phyloP scores from a whole-genome alignment of 2,329 filamentous ascomycete genomes.

The Trichophyton schoenleinii region DNA sequence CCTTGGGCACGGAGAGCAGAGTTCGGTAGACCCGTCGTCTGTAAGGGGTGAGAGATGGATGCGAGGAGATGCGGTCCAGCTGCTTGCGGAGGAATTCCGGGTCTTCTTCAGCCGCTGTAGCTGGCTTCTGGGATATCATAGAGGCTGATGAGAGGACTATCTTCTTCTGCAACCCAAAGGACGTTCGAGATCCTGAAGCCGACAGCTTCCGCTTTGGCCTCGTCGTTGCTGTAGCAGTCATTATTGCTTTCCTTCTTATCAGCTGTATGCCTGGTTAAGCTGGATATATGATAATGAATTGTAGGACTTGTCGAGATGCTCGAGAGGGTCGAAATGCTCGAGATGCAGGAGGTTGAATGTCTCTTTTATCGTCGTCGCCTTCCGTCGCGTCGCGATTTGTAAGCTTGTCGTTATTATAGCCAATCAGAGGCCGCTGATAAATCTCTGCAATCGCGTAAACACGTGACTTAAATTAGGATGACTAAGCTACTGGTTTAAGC shows the following conservation, averaged over 20 bases:
- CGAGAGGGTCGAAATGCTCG: neutral
- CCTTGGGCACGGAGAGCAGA: slow-evolving; percentile 64
- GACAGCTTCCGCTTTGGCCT: neutral
- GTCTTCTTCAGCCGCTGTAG: neutral
- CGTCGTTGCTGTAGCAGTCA: neutral
- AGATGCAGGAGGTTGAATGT: too few species aligned
- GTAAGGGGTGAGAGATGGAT: slow-evolving; percentile 39
- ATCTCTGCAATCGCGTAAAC: neutral
- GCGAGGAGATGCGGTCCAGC: slow-evolving; percentile 31
- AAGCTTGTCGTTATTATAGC: neutral
- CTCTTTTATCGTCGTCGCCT: neutral
- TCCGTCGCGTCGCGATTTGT: neutral
- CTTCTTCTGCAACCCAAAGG: neutral
- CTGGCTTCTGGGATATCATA: neutral
- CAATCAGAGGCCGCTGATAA: neutral
- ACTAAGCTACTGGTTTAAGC: neutral
- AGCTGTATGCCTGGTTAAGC: neutral
- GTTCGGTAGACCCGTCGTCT: slow-evolving; percentile 51
- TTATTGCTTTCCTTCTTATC: neutral
- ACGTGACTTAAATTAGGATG: neutral
- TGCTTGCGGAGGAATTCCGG: slow-evolving; percentile 7
- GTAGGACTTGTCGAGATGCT: neutral
- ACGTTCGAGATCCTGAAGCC: neutral
- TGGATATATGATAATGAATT: too few species aligned
- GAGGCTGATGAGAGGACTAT: neutral